Base-by-base conservation (phyloP, 371 early-diverging fungal species). In the Funneliformis caledonium region DNA sequence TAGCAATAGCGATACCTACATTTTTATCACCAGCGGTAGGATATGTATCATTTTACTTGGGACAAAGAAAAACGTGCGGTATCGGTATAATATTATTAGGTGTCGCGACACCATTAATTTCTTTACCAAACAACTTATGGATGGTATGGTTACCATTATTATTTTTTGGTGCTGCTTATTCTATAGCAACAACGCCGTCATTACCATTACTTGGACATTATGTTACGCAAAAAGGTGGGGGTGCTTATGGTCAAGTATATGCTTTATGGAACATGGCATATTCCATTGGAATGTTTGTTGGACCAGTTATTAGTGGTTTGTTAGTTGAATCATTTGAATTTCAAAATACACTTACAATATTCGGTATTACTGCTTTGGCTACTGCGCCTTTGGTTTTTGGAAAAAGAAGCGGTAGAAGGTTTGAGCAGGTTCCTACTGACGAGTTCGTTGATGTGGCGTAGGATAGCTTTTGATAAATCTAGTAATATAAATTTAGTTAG, bases 1-100 rank as follows among this genome's bases (percentile, higher is more conserved):
- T 89, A 2, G 87, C 92, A 1, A 88, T 93, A 85, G 90, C 93
- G 5, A 81, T 92, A 48, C 94, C 93, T 26, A 83, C 90, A 7
- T 85, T 92, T 73, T 82, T 88, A 72, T 87, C 92, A 2, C 90
- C 93, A 3, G 37, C 85, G 0, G 89, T 92, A 78, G 94, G 94
- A 16, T 87, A 85, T 73, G 50, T 89, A 11, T 90, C 90, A 10
- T 93, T 92, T 81, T 84, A 85, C 76, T 81, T 86, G 8, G 92
- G 93, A 9, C 86, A 89, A 61, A 84, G 88, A 75, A 82, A 82
- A 19, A 85, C 91, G 22, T 87, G 86, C 19, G 87, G 88, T 42
- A 80, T 84, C 2, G 91, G 92, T 31, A 86, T 92, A 88, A 33
- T 89, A 9, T 79, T 89, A 80, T 87, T 90, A 85, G 87, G 89